Evolutionary conservation across 169 alveolate species (phyloP), one percentile per base, ranked within the genome.

Genomic region (Babesia ovata): DNA sequence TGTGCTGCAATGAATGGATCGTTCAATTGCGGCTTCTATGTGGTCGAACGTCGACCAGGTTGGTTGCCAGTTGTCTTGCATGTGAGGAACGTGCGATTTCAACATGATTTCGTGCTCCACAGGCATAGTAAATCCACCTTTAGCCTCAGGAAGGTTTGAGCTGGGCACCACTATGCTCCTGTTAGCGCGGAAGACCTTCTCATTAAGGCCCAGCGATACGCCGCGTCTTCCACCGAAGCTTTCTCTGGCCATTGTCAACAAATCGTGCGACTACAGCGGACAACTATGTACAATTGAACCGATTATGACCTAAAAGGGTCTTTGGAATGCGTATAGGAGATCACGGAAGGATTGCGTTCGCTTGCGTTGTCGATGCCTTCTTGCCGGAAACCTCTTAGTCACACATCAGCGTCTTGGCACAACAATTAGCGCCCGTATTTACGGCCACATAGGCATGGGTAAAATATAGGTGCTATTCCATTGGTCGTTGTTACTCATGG

Each of bases 171-270:
- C 24, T 21, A 79, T 10, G 36, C 60, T 56, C 19, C 81, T 84
- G 24, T 79, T 56, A 44, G 44, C 75, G 6, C 45, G 26, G 24
- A 79, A 69, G 21, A 69, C 67, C 36, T 50, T 22, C 54, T 79
- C 87, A 62, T 71, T 57, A 26, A 79, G 69, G 74, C 36, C 49
- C 49, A 79, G 60, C n/a, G 87, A 52, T 36, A 61, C 75, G 61
- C 61, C 69, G 26, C 69, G 63, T 46, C 77, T 70, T 48, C 70
- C 24, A 28, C 33, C 50, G 21, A 16, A 26, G 65, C 62, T 29
- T 3, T 59, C 63, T 7, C 29, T 60, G 53, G 29, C 22, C 81
- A 71, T 71, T 19, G 2, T 45, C 2, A 8, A 16, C 10, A 16
- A 6, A 6, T 33, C 10, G 2, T 33, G 39, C 39, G 6, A 4